phyloP scores from a whole-genome alignment of 495 filamentous ascomycete species.

The Haplographium delicatum region DNA sequence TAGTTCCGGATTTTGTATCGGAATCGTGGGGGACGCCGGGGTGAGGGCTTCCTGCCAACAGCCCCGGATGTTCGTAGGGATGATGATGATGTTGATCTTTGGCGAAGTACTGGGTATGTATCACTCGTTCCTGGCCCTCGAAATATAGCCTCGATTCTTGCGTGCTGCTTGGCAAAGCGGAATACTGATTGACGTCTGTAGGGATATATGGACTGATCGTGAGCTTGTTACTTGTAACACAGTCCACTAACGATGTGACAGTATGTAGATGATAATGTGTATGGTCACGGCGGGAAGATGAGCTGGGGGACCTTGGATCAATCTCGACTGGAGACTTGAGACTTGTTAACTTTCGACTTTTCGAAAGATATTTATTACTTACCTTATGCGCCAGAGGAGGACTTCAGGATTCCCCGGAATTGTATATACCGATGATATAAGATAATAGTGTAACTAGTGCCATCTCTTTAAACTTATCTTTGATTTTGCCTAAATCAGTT shows the following conservation, averaged over 20 bases:
- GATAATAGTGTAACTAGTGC: no score
- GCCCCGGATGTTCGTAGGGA: conserved; percentile 83
- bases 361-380: no score
- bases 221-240: conserved; percentile 9
- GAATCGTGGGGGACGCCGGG: conserved; percentile 83
- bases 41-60: conserved; percentile 85
- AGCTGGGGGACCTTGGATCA: no score
- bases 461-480: no score
- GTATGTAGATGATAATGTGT: neutral
- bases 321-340: no score
- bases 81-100: conserved; percentile 94
- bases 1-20: conserved; percentile 86
- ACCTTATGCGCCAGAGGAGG: no score
- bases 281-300: no score
- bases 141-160: no score
- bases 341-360: no score
- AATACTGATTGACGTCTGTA: neutral
- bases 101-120: conserved; percentile 83
- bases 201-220: conserved; percentile 21
- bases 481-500: neutral
- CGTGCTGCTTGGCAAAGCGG: neutral
- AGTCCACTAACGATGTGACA: neutral
- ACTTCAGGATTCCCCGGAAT: neutral
- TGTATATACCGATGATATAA: neutral
- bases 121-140: neutral